These are phyloP conservation scores for Xanthoconium separans DNA, from an alignment of 1,284 basidiomycete species.

Conservation along the genomic window DNA sequence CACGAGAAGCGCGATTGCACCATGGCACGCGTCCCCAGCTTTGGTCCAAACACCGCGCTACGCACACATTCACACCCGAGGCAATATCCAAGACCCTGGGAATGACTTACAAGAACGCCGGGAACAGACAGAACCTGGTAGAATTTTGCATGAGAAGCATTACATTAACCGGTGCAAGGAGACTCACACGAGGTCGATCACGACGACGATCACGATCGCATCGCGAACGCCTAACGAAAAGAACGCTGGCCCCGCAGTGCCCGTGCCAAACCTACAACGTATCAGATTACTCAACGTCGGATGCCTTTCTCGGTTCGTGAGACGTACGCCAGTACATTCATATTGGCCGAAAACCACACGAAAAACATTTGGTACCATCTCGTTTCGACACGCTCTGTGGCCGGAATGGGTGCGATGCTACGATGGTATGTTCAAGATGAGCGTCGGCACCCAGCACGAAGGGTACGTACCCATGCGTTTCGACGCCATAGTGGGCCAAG, in stretches of 20 bases:
- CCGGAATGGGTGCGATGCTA: constrained; percentile 53
- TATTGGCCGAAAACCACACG: constrained; percentile 63
- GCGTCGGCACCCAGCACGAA: not conserved
- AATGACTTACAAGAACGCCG: constrained; percentile 54
- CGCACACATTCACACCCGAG: constrained; percentile 3
- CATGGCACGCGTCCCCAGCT: constrained; percentile 63
- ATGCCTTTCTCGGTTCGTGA: no score
- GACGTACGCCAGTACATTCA: constrained; percentile 55
- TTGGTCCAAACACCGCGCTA: constrained; percentile 60
- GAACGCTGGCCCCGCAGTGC: constrained; percentile 58
- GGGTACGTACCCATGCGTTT: constrained; percentile 39
- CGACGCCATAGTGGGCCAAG: constrained; percentile 29
- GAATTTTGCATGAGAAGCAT: not conserved
- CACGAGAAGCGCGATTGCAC: constrained; percentile 58
- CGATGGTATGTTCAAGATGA: not conserved
- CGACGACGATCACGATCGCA: constrained; percentile 49
- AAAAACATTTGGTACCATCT: constrained; percentile 65
- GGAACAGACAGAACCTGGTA: constrained; percentile 33
- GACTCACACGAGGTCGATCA: constrained; percentile 56
- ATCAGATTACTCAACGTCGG: not conserved
- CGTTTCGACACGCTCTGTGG: constrained; percentile 46
- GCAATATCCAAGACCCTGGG: not conserved
- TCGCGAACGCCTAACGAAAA: constrained; percentile 55
- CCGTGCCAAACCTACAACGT: constrained; percentile 46
- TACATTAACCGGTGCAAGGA: not conserved